Base-by-base conservation (phyloP, 306 rosid species). In the Dicorynia guianensis region DNA sequence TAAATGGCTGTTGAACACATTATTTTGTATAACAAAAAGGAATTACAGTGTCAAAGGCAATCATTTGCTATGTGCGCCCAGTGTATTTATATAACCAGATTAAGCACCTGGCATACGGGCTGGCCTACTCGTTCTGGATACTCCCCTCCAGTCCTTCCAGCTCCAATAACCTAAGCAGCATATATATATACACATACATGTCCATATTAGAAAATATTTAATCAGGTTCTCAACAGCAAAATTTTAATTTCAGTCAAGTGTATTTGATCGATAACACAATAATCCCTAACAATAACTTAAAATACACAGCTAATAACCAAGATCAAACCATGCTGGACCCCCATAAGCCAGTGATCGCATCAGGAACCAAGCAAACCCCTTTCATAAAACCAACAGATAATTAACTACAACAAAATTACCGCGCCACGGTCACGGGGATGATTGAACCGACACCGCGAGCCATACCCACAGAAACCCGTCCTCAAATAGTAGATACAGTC, bases 371-470 rank as follows among this genome's bases (percentile, higher is more conserved):
- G 44, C 56, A 61, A 75, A 81, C 72, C 79, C 82, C 69, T 57
- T 59, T 4, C 59, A 70, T 39, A 39, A 69, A 82, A 71, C 81
- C 74, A 67, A 39, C 14, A 40, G 3, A 25, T 34, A 52, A 75
- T 57, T 25, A 46, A 74, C 77, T 49, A 69, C 1, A 33, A 79
- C 5, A 72, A 69, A 66, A 42, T 87, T 89, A 96, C 99, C 89
- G 83, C 77, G 70, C 69, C 77, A 75, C 96, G 96, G 84, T 93
- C 91, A 77, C 89, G 97, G 36, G 99, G 99, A 85, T 96, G 99
- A 75, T 96, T 96, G 86, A 85, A 96, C 84, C 99, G 96, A 84
- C 99, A 96, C 60, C 99, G 83, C 0, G 93, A 42, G 84, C 98
- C 99, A 63, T 87, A 96, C 52, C 97, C 99, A 81, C 99, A 96